Evolutionary conservation across 2,329 filamentous ascomycete genomes (phyloP).

Genomic region (Coleophoma crateriformis): DNA sequence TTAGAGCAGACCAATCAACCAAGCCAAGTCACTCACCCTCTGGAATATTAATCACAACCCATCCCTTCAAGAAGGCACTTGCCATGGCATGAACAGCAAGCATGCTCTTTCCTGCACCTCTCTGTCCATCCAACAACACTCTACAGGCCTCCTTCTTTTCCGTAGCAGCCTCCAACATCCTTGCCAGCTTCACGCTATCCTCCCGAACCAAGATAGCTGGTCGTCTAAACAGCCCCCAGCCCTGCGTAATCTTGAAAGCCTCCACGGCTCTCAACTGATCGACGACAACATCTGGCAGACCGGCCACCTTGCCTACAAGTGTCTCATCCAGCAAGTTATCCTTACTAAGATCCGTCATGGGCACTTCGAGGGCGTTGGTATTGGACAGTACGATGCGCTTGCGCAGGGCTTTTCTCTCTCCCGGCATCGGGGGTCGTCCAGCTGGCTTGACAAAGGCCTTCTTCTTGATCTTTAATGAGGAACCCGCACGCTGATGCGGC

Average conservation of each 20-base stretch:
- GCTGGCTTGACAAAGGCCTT: slow-evolving; percentile 24
- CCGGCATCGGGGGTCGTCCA: slow-evolving; percentile 55
- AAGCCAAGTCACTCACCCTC: slow-evolving; percentile 57
- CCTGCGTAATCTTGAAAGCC: slow-evolving; percentile 86
- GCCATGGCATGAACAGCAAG: slow-evolving; percentile 78
- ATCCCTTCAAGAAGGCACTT: slow-evolving; percentile 75
- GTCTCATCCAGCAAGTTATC: slow-evolving; percentile 48
- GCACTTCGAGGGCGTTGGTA: slow-evolving; percentile 82
- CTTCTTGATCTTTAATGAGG: slow-evolving; percentile 37
- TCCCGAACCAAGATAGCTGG: slow-evolving; percentile 74
- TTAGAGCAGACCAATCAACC: background rate
- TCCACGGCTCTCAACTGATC: slow-evolving; percentile 79
- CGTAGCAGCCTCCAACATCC: slow-evolving; percentile 52
- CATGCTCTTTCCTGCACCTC: slow-evolving; percentile 80
- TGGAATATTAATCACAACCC: slow-evolving; percentile 84
- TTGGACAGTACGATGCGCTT: slow-evolving; percentile 92
- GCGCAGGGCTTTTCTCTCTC: slow-evolving; percentile 80
- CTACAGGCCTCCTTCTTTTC: slow-evolving; percentile 50
- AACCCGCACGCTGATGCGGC: slow-evolving; percentile 6
- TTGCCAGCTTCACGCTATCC: slow-evolving; percentile 71
- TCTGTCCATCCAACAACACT: slow-evolving; percentile 67
- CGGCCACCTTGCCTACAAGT: slow-evolving; percentile 61
- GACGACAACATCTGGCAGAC: slow-evolving; percentile 62
- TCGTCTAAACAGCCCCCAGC: slow-evolving; percentile 78
- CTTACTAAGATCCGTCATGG: slow-evolving; percentile 54